Base-by-base conservation (phyloP, 768 basidiomycete genomes). In the Phylloporus scabripes region DNA sequence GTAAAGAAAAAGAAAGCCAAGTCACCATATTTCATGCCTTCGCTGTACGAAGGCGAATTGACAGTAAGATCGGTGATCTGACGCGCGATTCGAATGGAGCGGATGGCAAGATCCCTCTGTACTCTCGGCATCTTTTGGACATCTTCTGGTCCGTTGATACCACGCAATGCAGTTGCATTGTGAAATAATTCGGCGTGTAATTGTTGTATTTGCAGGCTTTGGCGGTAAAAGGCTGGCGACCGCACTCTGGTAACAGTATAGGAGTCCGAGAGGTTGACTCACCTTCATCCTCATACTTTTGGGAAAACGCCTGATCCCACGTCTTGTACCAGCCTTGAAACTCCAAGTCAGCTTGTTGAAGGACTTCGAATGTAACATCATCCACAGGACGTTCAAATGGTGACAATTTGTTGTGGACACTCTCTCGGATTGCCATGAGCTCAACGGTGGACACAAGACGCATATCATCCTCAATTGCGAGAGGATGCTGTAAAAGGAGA, bases 401-500 rank as follows among this genome's bases (percentile, higher is more conserved):
- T n/a, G 83, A 80, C 37, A 96, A 70, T 15, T 82, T 79, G 63
- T 93, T 87, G 60, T 92, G 85, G 1, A 94, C 76, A 21, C 86
- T 79, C 60, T 95, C 93, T 51, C 93, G 82, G 53, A 95, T 80
- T 26, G 83, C 82, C 79, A 93, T 92, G 48, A 95, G 76, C 60
- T 97, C 92, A 23, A 97, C 92, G 2, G 91, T 94, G 3, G 93
- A 94, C 11, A 96, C 89, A 12, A 97, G 80, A 49, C 93, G 85
- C 81, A 92, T 92, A 60, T 97, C 93, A 56, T 95, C 92, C 60
- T 91, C 85, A 51, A 95, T 88, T 12, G 90, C 80, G 24, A 95
- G 70, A 32, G 93, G 93, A 64, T 96, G 93, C 54, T 83, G 81
- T 20, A 96, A 70, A 17, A 97, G 74, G 40, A 83, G 72, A 31